phyloP scores from a whole-genome alignment of 176 grass and related monocot genomes.

The Neostapfia colusana region DNA sequence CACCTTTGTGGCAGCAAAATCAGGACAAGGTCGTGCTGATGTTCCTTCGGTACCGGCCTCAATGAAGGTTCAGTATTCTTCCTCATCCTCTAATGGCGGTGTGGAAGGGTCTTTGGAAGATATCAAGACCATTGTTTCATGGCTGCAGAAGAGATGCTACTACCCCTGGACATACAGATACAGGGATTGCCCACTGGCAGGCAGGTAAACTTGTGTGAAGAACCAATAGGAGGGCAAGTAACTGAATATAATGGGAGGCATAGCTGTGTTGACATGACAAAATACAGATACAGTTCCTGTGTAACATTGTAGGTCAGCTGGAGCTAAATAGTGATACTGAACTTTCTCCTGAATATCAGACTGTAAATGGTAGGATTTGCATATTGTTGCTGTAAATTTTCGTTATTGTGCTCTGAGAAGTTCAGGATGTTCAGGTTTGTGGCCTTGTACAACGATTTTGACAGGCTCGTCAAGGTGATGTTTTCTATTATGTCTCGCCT shows the following conservation, averaged over 20 bases:
- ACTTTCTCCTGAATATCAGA: constrained; percentile 22
- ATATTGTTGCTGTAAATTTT: neutral
- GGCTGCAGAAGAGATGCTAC: constrained; percentile 44
- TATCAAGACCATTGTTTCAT: constrained; percentile 36
- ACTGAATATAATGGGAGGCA: constrained; percentile 4
- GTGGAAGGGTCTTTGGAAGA: constrained; percentile 1
- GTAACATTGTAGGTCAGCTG: neutral
- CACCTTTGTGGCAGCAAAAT: neutral
- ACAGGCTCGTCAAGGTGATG: neutral
- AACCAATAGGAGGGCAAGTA: neutral
- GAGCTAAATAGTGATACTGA: constrained; percentile 14
- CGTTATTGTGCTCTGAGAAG: neutral
- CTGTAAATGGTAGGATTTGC: constrained; percentile 8
- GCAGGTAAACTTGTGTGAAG: neutral
- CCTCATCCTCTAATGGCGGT: neutral
- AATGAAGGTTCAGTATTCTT: neutral
- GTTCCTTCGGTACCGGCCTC: neutral
- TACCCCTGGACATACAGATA: constrained; percentile 39
- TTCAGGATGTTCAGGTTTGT: constrained; percentile 3
- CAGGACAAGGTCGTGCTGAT: neutral
- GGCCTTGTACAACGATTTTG: neutral
- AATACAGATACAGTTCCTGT: neutral
- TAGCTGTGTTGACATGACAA: constrained; percentile 28
- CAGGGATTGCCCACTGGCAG: constrained; percentile 17
- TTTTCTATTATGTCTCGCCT: neutral